Evolutionary conservation across 768 basidiomycete species (phyloP), one percentile per base, ranked within the genome.

Genomic region (Hydnum rufescens): DNA sequence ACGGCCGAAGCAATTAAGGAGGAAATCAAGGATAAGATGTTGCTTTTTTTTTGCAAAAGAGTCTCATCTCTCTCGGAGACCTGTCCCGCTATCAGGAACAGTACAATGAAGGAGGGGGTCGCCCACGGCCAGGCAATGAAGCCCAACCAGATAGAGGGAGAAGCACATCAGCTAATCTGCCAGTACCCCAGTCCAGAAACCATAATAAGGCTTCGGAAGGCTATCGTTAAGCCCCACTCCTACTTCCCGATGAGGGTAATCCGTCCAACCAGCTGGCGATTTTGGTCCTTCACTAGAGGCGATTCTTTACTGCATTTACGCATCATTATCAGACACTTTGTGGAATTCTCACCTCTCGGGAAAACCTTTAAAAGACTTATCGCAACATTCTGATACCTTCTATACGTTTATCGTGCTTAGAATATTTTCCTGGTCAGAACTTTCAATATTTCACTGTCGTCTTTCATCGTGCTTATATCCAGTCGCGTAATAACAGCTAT

Each of bases 211-310:
- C 87, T 1, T 75, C 76, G 18, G 74, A 75, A 49, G 85, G 79
- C 62, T 99, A 96, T 64, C 78, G 85, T 47, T 81, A 86, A 56
- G 92, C 95, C 2, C 73, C 82, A 36, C 61, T 79, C 29, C 71
- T 99, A 5, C 68, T 84, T 4, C 93, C 95, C 0, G 71, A 81
- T 52, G 86, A 93, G 57, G 95, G 93, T 58, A 92, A 96, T 60
- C 76, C 95, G 0, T 93, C 83, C 19, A 93, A 97, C 63, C 95
- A 97, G 64, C 77, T 97, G 19, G 95, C 93, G 3, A 92, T 96
- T 55, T 74, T 96, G 30, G 76, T 87, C 2, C 78, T 81, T 3
- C 92, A 95, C 64, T 72, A 81, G 58, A 73, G 74, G 56, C 88
- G 96, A 65, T 70, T 74, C n/a, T 89, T 93, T 59, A 66, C 70